Evolutionary conservation across 2,329 filamentous ascomycete species (phyloP).

Genomic region (Rhinocladiella mackenziei): DNA sequence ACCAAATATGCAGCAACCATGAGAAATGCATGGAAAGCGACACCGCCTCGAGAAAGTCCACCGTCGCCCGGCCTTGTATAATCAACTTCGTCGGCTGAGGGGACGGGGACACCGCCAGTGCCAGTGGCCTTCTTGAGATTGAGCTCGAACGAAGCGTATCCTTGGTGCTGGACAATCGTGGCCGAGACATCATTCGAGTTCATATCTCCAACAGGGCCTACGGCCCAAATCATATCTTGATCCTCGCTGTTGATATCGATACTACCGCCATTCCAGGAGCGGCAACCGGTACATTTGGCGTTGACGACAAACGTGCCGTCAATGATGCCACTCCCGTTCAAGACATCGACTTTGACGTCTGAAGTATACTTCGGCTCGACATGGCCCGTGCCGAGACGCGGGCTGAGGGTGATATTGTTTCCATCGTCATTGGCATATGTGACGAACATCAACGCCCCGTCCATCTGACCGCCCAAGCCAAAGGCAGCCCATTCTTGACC

Average conservation of each 20-base stretch:
- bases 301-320: slow-evolving; percentile 46
- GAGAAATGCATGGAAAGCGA: slow-evolving; percentile 38
- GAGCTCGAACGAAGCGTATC: slow-evolving; percentile 54
- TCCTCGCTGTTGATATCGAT: slow-evolving; percentile 50
- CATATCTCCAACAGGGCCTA: slow-evolving; percentile 47
- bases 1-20: slow-evolving; percentile 57
- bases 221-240: slow-evolving; percentile 54
- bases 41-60: slow-evolving; percentile 9
- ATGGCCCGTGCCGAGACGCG: slow-evolving; percentile 30
- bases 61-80: slow-evolving; percentile 25
- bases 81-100: too few species aligned
- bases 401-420: slow-evolving; percentile 31
- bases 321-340: slow-evolving; percentile 48
- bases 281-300: slow-evolving; percentile 53
- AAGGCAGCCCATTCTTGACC: slow-evolving; percentile 30
- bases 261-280: slow-evolving; percentile 49
- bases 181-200: slow-evolving; percentile 44
- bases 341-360: slow-evolving; percentile 43
- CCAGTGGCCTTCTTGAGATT: slow-evolving; percentile 54
- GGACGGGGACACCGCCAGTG: slow-evolving; percentile 39
- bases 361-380: slow-evolving; percentile 37
- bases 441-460: slow-evolving; percentile 33
- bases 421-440: slow-evolving; percentile 29
- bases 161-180: slow-evolving; percentile 50
- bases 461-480: slow-evolving; percentile 32